These are phyloP conservation scores for Arabidopsis thaliana DNA, from an alignment of 345 rosid species.

Conservation along the genomic window DNA sequence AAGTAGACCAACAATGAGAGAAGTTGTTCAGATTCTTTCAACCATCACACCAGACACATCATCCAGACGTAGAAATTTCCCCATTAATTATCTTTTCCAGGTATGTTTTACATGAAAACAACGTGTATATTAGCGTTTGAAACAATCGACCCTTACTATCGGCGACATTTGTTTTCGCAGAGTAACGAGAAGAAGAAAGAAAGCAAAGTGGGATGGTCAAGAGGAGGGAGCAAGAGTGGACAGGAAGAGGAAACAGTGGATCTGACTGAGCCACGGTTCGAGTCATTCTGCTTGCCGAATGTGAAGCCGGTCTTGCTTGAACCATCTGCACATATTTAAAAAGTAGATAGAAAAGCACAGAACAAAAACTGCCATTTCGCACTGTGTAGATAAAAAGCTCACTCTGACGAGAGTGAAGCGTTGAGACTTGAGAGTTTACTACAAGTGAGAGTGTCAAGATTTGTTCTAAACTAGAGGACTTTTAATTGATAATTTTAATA, in stretches of 20 bases:
- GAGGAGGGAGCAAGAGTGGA: conserved; percentile 54
- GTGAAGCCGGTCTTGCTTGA: conserved; percentile 52
- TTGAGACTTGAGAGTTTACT: conserved; percentile 30
- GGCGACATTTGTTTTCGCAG: conserved; percentile 5
- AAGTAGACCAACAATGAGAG: conserved; percentile 92
- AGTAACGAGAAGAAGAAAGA: conserved; percentile 35
- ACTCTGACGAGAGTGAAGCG: conserved; percentile 2
- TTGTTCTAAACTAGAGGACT: not conserved
- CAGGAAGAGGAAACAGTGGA: conserved; percentile 79
- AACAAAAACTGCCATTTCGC: conserved; percentile 19
- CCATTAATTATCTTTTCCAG: conserved; percentile 70
- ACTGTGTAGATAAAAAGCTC: conserved; percentile 33
- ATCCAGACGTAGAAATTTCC: conserved; percentile 68
- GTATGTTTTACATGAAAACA: conserved; percentile 40
- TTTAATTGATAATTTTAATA: conserved; percentile 16
- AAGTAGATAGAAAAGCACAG: conserved; percentile 25
- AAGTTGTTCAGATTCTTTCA: conserved; percentile 95
- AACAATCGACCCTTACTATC: not conserved
- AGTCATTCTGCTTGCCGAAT: conserved; percentile 69
- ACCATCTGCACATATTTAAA: conserved; percentile 25
- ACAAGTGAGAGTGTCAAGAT: conserved; percentile 1
- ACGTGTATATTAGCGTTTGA: not conserved
- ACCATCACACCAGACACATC: conserved; percentile 77
- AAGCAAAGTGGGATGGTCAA: conserved; percentile 45
- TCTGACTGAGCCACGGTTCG: conserved; percentile 85